Conservation (phyloP, 1,284 basidiomycete genomes). For the Cutaneotrichosporon curvatum region DNA sequence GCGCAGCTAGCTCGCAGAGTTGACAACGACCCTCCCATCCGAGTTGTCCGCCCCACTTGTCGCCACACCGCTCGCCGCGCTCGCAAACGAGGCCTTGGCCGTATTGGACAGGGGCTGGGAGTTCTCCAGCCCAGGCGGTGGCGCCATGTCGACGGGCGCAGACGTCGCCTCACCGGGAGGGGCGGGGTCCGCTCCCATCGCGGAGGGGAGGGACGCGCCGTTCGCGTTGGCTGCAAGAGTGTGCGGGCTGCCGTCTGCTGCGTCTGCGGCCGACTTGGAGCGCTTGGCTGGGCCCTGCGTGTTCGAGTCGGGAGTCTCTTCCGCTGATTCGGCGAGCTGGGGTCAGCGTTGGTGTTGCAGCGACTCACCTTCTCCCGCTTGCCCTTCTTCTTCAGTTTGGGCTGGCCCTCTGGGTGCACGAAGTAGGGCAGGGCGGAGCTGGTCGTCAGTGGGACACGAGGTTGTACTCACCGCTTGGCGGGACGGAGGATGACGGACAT, state of each 20-base stretch:
- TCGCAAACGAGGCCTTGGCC: conserved; percentile 34
- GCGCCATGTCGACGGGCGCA: conserved; percentile 16
- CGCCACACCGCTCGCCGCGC: conserved; percentile 39
- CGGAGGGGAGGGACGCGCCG: conserved; percentile 9
- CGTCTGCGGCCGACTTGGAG: conserved; percentile 26
- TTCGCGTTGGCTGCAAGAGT: background rate
- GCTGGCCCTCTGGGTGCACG: conserved; percentile 41
- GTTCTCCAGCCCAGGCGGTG: conserved; percentile 34
- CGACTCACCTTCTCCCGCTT: conserved; percentile 34
- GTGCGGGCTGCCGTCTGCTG: background rate
- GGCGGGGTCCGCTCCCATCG: conserved; percentile 27
- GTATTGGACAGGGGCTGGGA: conserved; percentile 32
- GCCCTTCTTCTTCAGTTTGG: conserved; percentile 41
- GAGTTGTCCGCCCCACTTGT: conserved; percentile 31
- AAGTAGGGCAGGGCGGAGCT: conserved; percentile 40
- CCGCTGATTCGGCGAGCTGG: conserved; percentile 16
- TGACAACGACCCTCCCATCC: conserved; percentile 6
- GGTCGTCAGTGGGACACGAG: background rate
- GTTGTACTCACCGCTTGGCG: conserved; percentile 68
- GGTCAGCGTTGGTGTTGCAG: background rate
- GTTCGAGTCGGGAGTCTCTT: conserved; percentile 22
- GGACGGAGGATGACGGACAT: conserved; percentile 95
- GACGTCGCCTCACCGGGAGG: conserved; percentile 15
- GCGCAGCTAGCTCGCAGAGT: conserved; percentile 1
- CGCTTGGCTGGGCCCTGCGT: conserved; percentile 40